Conservation (phyloP, 495 filamentous ascomycete genomes). For the Emericellopsis terricola region DNA sequence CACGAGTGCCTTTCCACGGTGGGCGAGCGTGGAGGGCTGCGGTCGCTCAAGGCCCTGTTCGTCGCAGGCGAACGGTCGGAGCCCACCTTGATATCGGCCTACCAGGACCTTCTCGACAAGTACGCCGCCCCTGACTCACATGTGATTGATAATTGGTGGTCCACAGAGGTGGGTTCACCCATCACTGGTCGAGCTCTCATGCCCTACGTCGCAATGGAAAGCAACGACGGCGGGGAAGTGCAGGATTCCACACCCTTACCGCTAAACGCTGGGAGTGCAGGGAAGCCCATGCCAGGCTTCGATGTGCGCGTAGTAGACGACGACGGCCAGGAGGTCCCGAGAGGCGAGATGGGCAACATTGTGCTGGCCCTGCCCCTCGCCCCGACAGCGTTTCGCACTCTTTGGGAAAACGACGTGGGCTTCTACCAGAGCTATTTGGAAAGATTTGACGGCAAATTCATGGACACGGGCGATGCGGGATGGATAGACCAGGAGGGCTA, state of each 20-base stretch:
- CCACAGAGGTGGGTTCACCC: constrained; percentile 75
- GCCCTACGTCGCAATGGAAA: constrained; percentile 30
- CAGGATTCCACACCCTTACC: constrained; percentile 14
- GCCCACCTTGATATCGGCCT: constrained; percentile 65
- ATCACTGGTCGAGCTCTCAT: constrained; percentile 66
- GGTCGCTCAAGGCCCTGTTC: constrained; percentile 53
- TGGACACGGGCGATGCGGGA: constrained; percentile 85
- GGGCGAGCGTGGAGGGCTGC: constrained; percentile 47
- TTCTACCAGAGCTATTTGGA: constrained; percentile 72
- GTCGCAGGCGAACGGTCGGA: constrained; percentile 83
- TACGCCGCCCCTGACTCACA: constrained; percentile 44
- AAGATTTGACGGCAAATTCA: constrained; percentile 59
- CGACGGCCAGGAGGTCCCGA: constrained; percentile 44
- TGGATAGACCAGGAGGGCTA: constrained; percentile 70
- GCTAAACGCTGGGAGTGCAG: constrained; percentile 71
- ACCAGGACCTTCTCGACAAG: constrained; percentile 47
- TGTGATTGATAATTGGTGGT: constrained; percentile 95
- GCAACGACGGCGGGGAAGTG: constrained; percentile 13
- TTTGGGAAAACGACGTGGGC: constrained; percentile 69
- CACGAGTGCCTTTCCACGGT: constrained; percentile 41
- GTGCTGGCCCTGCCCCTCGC: constrained; percentile 68
- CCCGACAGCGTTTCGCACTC: constrained; percentile 66
- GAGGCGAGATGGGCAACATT: constrained; percentile 72
- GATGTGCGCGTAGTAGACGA: constrained; percentile 74
- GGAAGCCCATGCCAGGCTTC: constrained; percentile 80